These are phyloP conservation scores for Plasmodium chabaudi DNA, from an alignment of 169 alveolate species.

Conservation along the genomic window DNA sequence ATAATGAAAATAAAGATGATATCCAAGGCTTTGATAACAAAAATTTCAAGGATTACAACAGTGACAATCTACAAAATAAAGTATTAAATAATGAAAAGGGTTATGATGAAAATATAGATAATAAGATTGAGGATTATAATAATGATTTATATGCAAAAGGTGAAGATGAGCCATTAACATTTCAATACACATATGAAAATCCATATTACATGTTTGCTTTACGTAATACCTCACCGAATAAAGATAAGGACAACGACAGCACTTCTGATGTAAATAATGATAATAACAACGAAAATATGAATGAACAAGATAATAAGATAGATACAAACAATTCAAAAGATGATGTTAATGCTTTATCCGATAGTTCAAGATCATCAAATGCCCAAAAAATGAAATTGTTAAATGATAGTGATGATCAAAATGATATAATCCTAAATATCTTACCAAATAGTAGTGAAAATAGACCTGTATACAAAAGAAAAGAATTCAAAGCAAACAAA, in stretches of 20 bases:
- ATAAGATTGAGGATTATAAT: neutral
- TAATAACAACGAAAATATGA: neutral
- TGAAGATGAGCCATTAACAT: neutral
- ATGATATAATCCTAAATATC: neutral
- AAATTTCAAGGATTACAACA: neutral
- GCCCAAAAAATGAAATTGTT: neutral
- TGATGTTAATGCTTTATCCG: no score
- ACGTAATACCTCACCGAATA: neutral
- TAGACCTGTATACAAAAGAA: conserved; percentile 38
- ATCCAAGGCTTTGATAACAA: no score
- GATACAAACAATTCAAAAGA: neutral
- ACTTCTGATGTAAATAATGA: neutral
- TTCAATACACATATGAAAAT: conserved; percentile 30
- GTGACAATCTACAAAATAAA: neutral
- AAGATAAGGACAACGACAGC: neutral
- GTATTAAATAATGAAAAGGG: neutral
- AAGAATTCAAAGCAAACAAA: conserved; percentile 40
- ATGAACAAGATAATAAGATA: neutral
- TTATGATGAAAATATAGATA: neutral
- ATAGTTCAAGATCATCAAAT: neutral
- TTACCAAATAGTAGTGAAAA: neutral
- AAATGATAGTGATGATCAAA: neutral
- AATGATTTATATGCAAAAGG: neutral
- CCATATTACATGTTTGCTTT: conserved; percentile 43
- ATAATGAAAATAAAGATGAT: no score